These are phyloP conservation scores for Ajuga reptans DNA, from an alignment of 305 asterid genomes.

Conservation along the genomic window DNA sequence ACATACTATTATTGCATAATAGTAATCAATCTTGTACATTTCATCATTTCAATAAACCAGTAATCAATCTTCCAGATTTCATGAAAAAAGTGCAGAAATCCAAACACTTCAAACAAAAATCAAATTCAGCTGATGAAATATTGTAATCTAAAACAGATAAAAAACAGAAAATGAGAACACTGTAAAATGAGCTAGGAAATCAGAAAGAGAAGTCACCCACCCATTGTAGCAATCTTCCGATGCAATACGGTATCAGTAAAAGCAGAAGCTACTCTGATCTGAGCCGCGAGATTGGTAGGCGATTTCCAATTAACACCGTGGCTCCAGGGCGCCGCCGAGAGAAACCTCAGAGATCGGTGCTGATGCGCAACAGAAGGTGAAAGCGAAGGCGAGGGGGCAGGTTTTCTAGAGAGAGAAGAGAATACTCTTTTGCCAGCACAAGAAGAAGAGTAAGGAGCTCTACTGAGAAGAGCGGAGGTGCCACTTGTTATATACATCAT, in stretches of 20 bases:
- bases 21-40: background rate
- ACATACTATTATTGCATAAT: background rate
- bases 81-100: background rate
- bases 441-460: slow-evolving; percentile 39
- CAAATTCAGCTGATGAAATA: slow-evolving; percentile 6
- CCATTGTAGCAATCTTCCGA: slow-evolving; percentile 77
- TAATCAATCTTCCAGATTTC: background rate
- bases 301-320: slow-evolving; percentile 88
- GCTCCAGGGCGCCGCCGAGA: slow-evolving; percentile 68
- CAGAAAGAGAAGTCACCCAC: slow-evolving; percentile 27
- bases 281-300: slow-evolving; percentile 51
- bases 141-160: background rate
- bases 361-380: slow-evolving; percentile 21
- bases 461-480: slow-evolving; percentile 39
- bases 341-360: slow-evolving; percentile 39
- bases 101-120: background rate
- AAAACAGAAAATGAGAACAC: too few species aligned
- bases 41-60: too few species aligned
- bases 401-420: slow-evolving; percentile 30
- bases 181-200: too few species aligned
- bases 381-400: slow-evolving; percentile 7
- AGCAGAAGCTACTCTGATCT: slow-evolving; percentile 59
- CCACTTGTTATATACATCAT: slow-evolving; percentile 56
- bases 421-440: slow-evolving; percentile 28
- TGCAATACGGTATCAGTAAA: slow-evolving; percentile 36